Evolutionary conservation across 495 filamentous ascomycete species (phyloP), one percentile per base, ranked within the genome.

Genomic region (Xylaria cubensis): DNA sequence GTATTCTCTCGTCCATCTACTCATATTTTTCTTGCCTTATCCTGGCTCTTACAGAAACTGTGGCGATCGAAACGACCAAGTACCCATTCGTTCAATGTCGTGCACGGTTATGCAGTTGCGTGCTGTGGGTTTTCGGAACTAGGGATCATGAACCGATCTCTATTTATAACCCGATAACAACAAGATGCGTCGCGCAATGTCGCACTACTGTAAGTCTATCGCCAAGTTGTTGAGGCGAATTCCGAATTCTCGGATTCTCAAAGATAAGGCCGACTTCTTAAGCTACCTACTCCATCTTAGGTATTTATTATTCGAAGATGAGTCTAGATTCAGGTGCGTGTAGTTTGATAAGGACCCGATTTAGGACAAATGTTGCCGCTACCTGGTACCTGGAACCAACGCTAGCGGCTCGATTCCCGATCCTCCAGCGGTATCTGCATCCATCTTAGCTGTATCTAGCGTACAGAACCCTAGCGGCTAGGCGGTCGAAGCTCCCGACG

Each of bases 331-430:
- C 39, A 42, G 39, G 10, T 42, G 12, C 39, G 13, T 39, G 10
- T n/a, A 50, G 32, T 39, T 13, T 34, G 48, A 24, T 21, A 34
- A 53, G 44, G 29, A n/a, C 19, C 32, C 8, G 19, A 24, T 51
- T 17, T 66, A 51, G 26, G 17, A 29, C n/a, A 51, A 7, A 15
- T 2, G 26, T 3, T 48, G 39, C 63, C 29, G 44, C 64, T 21
- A 67, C 48, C 65, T 26, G 65, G 39, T 59, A 17, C 24, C 39
- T 36, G 67, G 48, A 24, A 67, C 24, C 50, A 42, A 36, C 26
- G 65, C 68, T 71, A 64, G 59, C 69, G 59, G 68, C 59, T 56
- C 48, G 59, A 64, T 21, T 56, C 61, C 69, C 69, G 69, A 71
- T 34, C 59, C 69, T 56, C 36, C 69, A 70, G 56, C 29, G 12